phyloP scores from a whole-genome alignment of 805 yeast genomes.

The Myxozyma vanderwaltii region DNA sequence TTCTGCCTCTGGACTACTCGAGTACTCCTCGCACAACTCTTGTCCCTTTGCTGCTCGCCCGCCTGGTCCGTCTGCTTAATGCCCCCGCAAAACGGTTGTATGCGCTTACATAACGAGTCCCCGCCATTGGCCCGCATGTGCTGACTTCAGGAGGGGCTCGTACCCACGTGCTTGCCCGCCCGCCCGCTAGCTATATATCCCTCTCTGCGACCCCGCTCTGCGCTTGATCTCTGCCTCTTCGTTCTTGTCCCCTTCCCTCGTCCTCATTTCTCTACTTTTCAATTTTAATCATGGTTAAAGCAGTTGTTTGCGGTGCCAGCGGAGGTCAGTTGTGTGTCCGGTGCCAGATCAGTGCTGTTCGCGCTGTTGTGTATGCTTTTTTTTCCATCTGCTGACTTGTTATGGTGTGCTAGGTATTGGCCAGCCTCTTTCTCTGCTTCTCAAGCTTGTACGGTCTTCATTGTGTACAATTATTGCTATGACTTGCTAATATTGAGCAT shows the following conservation, averaged over 20 bases:
- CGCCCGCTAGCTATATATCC: no score
- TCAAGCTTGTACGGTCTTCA: slow-evolving; percentile 53
- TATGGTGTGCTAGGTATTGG: slow-evolving; percentile 67
- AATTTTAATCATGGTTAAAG: slow-evolving; percentile 42
- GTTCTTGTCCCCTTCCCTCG: no score
- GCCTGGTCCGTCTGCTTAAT: no score
- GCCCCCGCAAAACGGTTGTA: neutral
- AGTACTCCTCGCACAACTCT: no score
- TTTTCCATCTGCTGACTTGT: neutral
- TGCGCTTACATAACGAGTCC: neutral
- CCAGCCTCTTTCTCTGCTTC: slow-evolving; percentile 81
- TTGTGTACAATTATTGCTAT: neutral
- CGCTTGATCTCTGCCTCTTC: no score
- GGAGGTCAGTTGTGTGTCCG: slow-evolving; percentile 32
- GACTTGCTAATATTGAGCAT: neutral
- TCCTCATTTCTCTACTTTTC: neutral
- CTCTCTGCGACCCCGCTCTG: no score
- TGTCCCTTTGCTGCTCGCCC: no score
- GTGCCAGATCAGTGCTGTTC: no score
- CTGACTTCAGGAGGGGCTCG: neutral
- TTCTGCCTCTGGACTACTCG: no score
- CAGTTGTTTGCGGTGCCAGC: slow-evolving; percentile 70
- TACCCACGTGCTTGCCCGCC: neutral
- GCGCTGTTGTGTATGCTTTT: no score
- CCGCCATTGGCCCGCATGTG: neutral